Evolutionary conservation across 2,329 filamentous ascomycete genomes (phyloP), one percentile per base, ranked within the genome.

Genomic region (Albifimbria verrucaria): DNA sequence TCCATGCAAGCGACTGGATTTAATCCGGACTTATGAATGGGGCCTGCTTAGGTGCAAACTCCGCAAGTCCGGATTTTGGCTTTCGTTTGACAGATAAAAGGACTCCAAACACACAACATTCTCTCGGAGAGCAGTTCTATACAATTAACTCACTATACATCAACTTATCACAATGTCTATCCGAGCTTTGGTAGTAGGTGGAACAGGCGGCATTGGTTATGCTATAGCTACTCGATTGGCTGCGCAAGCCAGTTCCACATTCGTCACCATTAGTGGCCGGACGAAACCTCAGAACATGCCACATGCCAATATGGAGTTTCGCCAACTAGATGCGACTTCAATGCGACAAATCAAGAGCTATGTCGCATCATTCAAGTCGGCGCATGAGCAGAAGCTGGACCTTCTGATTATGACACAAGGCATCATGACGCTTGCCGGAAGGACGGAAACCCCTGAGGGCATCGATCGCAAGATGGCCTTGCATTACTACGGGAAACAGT

Each of bases 401-500:
- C 59, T 71, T 1, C 69, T 75, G 2, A 61, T 75, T 50, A 60
- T 75, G 53, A 70, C 67, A 0, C 72, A 73, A 54, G 72, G 72
- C 32, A 66, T 72, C 49, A 44, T 73, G 22, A 68, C 69, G 0
- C 60, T 64, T 7, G 64, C 61, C 4, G 70, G 71, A 0, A 56
- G 72, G 36, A 67, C 61, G 1, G 73, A 77, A 55, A 76, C 75
- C 0, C 23, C 68, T 1, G 76, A 79, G 55, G 74, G 72, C 1
- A 69, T 78, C 17, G 73, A 77, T 47, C 64, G 64, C 46, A 77
- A 77, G 56, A 71, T 77, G 65, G 69, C 68, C 0, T 62, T 78
- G n/a, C 73, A 76, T 51, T 77, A 74, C 55, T 78, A 78, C 53
- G 70, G 74, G 17, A 70, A 68, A 12, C 74, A 77, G 55, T 67